Conservation (phyloP, 1,139 yeast genomes). For the Blastobotrys ciferrii region DNA sequence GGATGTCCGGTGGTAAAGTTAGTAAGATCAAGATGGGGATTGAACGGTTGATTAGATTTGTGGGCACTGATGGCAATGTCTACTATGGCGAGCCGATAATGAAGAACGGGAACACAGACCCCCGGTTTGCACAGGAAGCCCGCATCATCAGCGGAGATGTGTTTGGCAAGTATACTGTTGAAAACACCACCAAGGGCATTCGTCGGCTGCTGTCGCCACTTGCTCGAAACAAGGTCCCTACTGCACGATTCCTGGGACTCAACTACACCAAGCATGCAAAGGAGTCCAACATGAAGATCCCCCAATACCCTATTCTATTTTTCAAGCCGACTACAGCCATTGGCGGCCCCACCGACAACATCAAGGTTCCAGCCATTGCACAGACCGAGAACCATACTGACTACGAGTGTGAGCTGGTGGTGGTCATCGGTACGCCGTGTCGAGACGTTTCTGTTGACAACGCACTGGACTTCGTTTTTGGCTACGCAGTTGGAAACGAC, state of each 20-base stretch:
- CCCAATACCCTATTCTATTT: slow-evolving; percentile 50
- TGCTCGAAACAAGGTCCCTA: slow-evolving; percentile 37
- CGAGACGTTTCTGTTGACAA: slow-evolving; percentile 43
- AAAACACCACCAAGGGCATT: slow-evolving; percentile 38
- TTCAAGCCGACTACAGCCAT: slow-evolving; percentile 47
- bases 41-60: slow-evolving; percentile 36
- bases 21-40: not conserved
- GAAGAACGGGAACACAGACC: slow-evolving; percentile 33
- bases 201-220: slow-evolving; percentile 43
- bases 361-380: slow-evolving; percentile 46
- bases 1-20: not conserved
- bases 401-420: slow-evolving; percentile 54
- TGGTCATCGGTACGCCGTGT: slow-evolving; percentile 52
- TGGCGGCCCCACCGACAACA: slow-evolving; percentile 42
- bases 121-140: slow-evolving; percentile 33
- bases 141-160: slow-evolving; percentile 41
- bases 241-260: slow-evolving; percentile 41
- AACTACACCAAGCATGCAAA: slow-evolving; percentile 34
- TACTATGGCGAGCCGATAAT: slow-evolving; percentile 48
- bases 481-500: slow-evolving; percentile 55
- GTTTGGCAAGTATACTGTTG: slow-evolving; percentile 40
- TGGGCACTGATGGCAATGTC: slow-evolving; percentile 40
- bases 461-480: slow-evolving; percentile 49
- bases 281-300: slow-evolving; percentile 33
- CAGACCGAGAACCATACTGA: slow-evolving; percentile 45